These are phyloP conservation scores for Astathelohania contejeani DNA, from an alignment of 371 early-diverging fungal species.

Conservation along the genomic window DNA sequence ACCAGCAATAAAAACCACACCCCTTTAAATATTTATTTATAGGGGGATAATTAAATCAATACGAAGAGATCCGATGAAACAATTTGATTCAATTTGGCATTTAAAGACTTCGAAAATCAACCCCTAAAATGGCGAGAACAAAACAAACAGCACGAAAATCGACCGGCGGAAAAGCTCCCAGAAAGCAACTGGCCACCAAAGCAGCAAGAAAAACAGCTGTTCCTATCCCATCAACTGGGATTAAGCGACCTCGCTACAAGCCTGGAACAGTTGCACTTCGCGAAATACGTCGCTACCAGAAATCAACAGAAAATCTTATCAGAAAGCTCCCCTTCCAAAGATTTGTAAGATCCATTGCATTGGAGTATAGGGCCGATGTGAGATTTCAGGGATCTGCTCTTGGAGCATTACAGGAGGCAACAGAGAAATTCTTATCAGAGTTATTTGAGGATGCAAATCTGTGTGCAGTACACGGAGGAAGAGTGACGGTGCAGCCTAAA, in stretches of 20 bases:
- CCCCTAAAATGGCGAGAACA: slow-evolving; percentile 53
- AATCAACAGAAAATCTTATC: slow-evolving; percentile 57
- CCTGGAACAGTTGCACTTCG: slow-evolving; percentile 58
- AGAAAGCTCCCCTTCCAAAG: slow-evolving; percentile 63
- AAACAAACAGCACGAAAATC: slow-evolving; percentile 52
- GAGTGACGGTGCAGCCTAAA: slow-evolving; percentile 72
- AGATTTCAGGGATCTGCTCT: slow-evolving; percentile 60
- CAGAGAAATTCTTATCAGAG: slow-evolving; percentile 67
- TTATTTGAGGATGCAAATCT: slow-evolving; percentile 70
- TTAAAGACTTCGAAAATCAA: too few relatives aligned
- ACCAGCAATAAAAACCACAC: too few relatives aligned
- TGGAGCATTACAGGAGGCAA: slow-evolving; percentile 68
- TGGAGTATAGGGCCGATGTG: slow-evolving; percentile 41
- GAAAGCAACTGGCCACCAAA: slow-evolving; percentile 47
- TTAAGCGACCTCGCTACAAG: slow-evolving; percentile 53
- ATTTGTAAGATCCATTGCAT: slow-evolving; percentile 53
- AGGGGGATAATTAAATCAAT: too few relatives aligned
- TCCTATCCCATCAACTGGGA: slow-evolving; percentile 15
- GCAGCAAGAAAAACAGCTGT: slow-evolving; percentile 41
- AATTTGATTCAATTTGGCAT: too few relatives aligned
- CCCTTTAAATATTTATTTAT: too few relatives aligned
- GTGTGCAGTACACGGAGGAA: slow-evolving; percentile 80
- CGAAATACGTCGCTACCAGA: slow-evolving; percentile 61
- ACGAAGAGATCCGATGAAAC: too few relatives aligned
- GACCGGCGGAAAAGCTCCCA: slow-evolving; percentile 51